A percentile compares a stretch with the other conserved stretches of the same genome.
Conservation (phyloP, 2,329 filamentous ascomycete genomes). For the Sporothrix brunneoviolacea region DNA sequence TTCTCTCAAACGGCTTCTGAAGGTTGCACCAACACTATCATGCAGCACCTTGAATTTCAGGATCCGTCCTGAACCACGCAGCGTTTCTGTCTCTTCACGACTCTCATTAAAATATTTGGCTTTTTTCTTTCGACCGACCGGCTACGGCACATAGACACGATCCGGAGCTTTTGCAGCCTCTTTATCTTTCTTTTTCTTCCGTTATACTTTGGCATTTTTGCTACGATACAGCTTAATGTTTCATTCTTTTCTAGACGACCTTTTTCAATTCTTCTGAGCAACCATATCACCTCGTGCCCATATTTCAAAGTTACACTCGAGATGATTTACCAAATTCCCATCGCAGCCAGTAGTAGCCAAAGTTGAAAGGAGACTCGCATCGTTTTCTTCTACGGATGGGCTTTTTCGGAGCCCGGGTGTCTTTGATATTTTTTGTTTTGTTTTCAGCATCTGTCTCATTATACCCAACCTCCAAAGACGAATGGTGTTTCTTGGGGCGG, state of each 20-base stretch:
- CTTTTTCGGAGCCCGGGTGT: background rate
- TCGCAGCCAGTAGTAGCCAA: too few relatives aligned
- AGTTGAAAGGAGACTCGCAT: too few relatives aligned
- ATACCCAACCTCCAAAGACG: slow-evolving; percentile 11
- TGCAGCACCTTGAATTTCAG: background rate
- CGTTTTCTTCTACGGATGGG: background rate
- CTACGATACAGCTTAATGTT: slow-evolving; percentile 7
- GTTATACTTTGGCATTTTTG: background rate
- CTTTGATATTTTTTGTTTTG: background rate
- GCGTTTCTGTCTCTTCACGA: slow-evolving; percentile 10
- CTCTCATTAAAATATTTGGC: slow-evolving; percentile 8
- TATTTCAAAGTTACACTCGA: too few relatives aligned
- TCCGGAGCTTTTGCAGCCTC: background rate
- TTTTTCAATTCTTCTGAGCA: background rate
- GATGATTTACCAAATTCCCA: too few relatives aligned
- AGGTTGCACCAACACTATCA: background rate
- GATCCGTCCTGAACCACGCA: slow-evolving; percentile 3
- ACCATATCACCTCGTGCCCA: too few relatives aligned
- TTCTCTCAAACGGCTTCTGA: background rate
- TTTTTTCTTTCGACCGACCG: background rate
- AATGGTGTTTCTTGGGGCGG: slow-evolving; percentile 7
- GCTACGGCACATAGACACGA: slow-evolving; percentile 14
- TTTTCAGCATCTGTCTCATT: background rate
- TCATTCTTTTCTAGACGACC: background rate
- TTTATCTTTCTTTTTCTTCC: slow-evolving; percentile 1